phyloP scores from a whole-genome alignment of 176 grass and related monocot species.

The Tillandsia leiboldiana region DNA sequence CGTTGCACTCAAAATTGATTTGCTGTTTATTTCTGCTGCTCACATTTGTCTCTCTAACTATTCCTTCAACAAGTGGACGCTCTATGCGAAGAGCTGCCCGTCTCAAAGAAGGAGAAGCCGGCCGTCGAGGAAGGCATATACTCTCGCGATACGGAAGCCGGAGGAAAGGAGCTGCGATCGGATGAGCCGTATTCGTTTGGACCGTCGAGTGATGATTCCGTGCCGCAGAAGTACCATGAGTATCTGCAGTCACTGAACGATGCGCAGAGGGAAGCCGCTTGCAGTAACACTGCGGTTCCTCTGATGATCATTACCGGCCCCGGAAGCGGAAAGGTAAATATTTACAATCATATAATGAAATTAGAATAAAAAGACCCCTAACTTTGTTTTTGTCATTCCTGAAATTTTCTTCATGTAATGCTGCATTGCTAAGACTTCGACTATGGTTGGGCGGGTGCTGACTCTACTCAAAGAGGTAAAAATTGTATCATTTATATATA shows the following conservation, averaged over 20 bases:
- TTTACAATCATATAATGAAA: background rate
- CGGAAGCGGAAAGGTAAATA: slow-evolving; percentile 77
- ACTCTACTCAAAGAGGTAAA: slow-evolving; percentile 81
- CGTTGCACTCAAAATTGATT: too few relatives aligned
- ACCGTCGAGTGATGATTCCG: slow-evolving; percentile 18
- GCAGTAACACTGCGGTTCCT: slow-evolving; percentile 59
- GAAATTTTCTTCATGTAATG: slow-evolving; percentile 15
- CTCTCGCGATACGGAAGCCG: background rate
- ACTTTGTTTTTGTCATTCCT: slow-evolving; percentile 4
- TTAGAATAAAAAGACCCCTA: background rate
- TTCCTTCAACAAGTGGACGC: slow-evolving; percentile 41
- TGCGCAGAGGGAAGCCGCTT: slow-evolving; percentile 70
- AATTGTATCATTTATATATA: slow-evolving; percentile 15
- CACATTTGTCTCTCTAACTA: too few relatives aligned
- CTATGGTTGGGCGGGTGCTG: slow-evolving; percentile 89
- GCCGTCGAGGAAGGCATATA: slow-evolving; percentile 8
- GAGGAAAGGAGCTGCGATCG: slow-evolving; percentile 1
- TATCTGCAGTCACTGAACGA: slow-evolving; percentile 74
- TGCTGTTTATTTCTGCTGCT: too few relatives aligned
- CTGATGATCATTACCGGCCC: slow-evolving; percentile 82
- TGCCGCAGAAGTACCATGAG: slow-evolving; percentile 58
- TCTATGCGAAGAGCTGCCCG: slow-evolving; percentile 31
- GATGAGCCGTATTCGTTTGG: background rate
- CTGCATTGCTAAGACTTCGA: slow-evolving; percentile 60
- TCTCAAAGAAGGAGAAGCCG: slow-evolving; percentile 22